Evolutionary conservation across 176 grass and related monocot species (phyloP).

Genomic region (Areca catechu): DNA sequence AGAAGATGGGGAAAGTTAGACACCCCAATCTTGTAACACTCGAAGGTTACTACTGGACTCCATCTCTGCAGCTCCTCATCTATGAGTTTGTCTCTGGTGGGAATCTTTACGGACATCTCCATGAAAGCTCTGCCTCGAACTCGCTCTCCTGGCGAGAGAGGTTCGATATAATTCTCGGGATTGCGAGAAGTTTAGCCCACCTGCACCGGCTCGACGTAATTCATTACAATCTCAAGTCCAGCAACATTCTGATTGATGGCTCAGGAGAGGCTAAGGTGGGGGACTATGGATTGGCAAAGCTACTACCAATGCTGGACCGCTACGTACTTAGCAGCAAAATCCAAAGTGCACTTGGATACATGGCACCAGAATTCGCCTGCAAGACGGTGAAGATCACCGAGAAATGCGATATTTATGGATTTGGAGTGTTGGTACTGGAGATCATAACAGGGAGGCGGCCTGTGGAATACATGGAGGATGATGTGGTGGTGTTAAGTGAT

Average conservation of each 20-base stretch:
- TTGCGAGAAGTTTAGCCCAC: conserved; percentile 63
- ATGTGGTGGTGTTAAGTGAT: conserved; percentile 80
- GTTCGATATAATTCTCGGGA: conserved; percentile 79
- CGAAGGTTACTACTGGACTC: conserved; percentile 96
- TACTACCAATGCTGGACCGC: conserved; percentile 78
- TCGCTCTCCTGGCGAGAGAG: conserved; percentile 81
- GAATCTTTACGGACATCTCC: conserved; percentile 65
- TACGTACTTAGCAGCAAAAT: conserved; percentile 93
- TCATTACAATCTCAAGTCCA: conserved; percentile 94
- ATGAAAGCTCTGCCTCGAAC: conserved; percentile 43
- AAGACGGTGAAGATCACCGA: conserved; percentile 87
- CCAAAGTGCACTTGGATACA: conserved; percentile 96
- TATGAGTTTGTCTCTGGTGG: conserved; percentile 81
- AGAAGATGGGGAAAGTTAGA: conserved; percentile 57
- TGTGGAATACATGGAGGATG: conserved; percentile 91
- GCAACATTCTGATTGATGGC: conserved; percentile 72
- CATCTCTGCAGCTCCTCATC: conserved; percentile 82
- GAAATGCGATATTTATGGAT: conserved; percentile 86
- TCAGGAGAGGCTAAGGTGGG: conserved; percentile 64
- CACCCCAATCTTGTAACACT: conserved; percentile 68
- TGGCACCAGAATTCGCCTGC: conserved; percentile 93
- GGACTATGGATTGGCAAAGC: conserved; percentile 80
- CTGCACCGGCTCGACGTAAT: conserved; percentile 67
- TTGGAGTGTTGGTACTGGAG: conserved; percentile 67
- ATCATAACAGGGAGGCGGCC: conserved; percentile 61